Evolutionary conservation across 75 land plant species (phyloP).

Genomic region (Cryptomeria japonica): DNA sequence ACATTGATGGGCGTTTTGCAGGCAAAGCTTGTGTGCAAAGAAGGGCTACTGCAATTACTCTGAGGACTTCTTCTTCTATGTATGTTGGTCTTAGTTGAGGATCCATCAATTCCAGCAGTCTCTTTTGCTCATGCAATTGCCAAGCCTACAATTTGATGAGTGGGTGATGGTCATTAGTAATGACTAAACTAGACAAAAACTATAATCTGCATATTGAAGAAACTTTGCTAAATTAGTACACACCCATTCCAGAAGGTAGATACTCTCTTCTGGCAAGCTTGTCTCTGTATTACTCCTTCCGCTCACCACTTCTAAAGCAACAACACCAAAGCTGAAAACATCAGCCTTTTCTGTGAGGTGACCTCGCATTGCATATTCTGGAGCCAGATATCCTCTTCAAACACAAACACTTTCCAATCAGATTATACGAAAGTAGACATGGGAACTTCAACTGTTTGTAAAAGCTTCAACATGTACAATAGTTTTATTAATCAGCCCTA

Average conservation of each 20-base stretch:
- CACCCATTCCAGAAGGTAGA: constrained; percentile 73
- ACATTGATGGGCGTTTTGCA: constrained; percentile 49
- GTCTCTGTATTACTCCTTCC: constrained; percentile 47
- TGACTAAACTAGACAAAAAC: neutral
- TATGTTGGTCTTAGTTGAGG: constrained; percentile 14
- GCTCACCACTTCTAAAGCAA: constrained; percentile 52
- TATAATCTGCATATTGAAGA: neutral
- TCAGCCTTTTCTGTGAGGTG: constrained; percentile 74
- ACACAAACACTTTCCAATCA: neutral
- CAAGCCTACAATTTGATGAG: constrained; percentile 36
- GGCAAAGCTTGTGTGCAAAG: constrained; percentile 66
- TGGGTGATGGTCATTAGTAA: neutral
- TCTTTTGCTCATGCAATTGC: constrained; percentile 44
- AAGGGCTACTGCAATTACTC: constrained; percentile 42
- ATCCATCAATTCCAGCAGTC: constrained; percentile 44
- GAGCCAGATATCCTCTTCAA: constrained; percentile 76
- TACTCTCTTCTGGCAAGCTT: constrained; percentile 27
- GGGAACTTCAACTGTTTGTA: neutral
- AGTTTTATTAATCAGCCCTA: neutral
- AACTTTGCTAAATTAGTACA: neutral
- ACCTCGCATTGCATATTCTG: constrained; percentile 76
- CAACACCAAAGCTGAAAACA: constrained; percentile 67
- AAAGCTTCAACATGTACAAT: neutral
- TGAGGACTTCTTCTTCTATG: constrained; percentile 28
- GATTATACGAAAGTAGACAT: neutral